Base-by-base conservation (phyloP, 805 yeast species). In the Saccharomycopsis capsularis region DNA sequence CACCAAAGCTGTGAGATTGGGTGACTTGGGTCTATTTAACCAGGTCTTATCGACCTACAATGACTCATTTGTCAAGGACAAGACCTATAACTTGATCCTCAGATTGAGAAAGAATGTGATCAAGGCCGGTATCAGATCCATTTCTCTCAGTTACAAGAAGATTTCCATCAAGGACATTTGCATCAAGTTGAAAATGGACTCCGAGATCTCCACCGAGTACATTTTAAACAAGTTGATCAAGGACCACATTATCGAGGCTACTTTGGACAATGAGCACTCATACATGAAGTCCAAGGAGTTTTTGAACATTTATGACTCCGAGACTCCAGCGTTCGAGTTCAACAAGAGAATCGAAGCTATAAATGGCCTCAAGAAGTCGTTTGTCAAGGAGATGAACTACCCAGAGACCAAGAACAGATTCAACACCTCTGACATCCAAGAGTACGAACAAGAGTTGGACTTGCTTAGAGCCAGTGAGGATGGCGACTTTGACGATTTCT, bases 201-300 rank as follows among this genome's bases (percentile, higher is more conserved):
- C 90, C 43, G 99, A 93, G 69, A 90, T 93, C 61, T 82, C 91
- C 59, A 95, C 96, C 1, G 99, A 93, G 69, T 93, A 91, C 65
- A 89, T 93, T 65, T 96, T 93, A 21, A 87, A 96, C 35, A 91
- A 93, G 70, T 93, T 97, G 23, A 91, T 93, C 51, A 81, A 96
- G 60, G 99, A 93, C 64, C 96, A 96, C 52, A 98, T 93, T 46
- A 87, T 93, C 63, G 98, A 93, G 61, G 98, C 99, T 3, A 78
- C 80, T 48, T 85, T 93, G 57, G 86, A 93, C 63, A 96, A 90
- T 67, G 87, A 86, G 62, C 74, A 78, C 55, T 97, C 97, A 1
- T 90, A 71, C 64, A 90, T 93, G 85, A 90, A 89, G 68, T 83
- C 95, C 35, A 82, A 80, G 57, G 99, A 93, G 65, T 69, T 87